phyloP scores from a whole-genome alignment of 208 protist species.

The Jaenimonas drosophilae region DNA sequence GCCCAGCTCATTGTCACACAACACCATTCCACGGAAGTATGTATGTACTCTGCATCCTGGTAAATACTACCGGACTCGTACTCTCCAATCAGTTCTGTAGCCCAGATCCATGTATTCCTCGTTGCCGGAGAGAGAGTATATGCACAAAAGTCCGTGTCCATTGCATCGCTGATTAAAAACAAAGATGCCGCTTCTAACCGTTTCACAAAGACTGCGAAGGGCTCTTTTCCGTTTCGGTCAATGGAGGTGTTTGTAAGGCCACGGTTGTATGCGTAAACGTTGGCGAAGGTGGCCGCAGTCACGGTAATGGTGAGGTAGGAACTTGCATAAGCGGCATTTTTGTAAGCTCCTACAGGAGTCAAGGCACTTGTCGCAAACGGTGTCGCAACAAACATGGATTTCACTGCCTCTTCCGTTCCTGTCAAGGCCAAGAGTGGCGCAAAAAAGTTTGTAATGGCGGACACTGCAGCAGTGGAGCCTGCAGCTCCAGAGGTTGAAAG shows the following conservation, averaged over 20 bases:
- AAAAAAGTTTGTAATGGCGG: neutral
- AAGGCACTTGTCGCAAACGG: neutral
- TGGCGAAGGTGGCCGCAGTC: neutral
- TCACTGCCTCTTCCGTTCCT: neutral
- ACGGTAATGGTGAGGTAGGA: neutral
- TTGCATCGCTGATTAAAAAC: neutral
- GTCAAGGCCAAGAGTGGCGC: neutral
- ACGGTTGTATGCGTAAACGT: slow-evolving; percentile 1
- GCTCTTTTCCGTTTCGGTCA: neutral
- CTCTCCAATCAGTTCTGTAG: no score
- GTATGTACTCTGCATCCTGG: no score
- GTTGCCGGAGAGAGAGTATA: neutral
- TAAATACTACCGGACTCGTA: no score
- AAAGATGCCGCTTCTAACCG: neutral
- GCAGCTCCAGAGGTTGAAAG: neutral
- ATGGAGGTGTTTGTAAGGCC: neutral
- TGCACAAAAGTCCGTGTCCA: neutral
- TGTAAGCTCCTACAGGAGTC: neutral
- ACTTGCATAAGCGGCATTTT: neutral
- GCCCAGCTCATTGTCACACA: no score
- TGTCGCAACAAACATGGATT: neutral
- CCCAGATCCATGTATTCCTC: neutral
- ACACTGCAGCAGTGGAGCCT: neutral
- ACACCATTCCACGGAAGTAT: no score
- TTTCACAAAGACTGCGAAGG: neutral